Conservation (phyloP, 2,329 filamentous ascomycete species). For the Phialemonium atrogriseum region DNA sequence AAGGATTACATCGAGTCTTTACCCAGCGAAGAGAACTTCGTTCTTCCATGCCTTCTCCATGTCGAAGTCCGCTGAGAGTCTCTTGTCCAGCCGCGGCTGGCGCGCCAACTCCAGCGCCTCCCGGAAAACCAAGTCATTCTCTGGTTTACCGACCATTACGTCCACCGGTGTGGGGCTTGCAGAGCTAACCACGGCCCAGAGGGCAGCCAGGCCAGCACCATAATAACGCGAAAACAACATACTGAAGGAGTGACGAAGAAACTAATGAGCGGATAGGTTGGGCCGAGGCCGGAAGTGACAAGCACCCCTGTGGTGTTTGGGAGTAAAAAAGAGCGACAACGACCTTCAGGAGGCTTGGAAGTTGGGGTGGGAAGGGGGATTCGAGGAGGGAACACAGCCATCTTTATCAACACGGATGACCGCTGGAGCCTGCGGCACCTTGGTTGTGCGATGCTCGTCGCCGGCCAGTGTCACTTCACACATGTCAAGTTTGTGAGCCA, state of each 20-base stretch:
- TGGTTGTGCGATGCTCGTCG: no score
- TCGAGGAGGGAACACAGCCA: no score
- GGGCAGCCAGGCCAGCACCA: neutral
- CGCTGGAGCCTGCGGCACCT: no score
- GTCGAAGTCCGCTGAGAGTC: slow-evolving; percentile 8
- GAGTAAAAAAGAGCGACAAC: no score
- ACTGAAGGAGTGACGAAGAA: slow-evolving; percentile 2
- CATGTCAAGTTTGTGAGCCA: no score
- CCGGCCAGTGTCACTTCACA: no score
- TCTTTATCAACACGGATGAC: slow-evolving; percentile 2
- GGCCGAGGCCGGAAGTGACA: neutral
- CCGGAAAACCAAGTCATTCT: slow-evolving; percentile 9
- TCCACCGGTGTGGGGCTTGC: slow-evolving; percentile 5
- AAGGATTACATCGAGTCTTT: neutral
- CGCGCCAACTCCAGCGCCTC: slow-evolving; percentile 10
- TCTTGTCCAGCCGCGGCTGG: slow-evolving; percentile 10
- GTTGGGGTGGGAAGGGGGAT: no score
- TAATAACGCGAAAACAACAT: slow-evolving; percentile 1
- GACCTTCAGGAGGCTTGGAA: no score
- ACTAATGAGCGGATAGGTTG: slow-evolving; percentile 2
- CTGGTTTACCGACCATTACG: slow-evolving; percentile 1
- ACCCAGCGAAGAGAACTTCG: slow-evolving; percentile 12
- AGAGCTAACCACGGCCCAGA: slow-evolving; percentile 4
- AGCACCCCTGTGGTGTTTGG: no score
- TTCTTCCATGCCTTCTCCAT: slow-evolving; percentile 11